Base-by-base conservation (phyloP, 2,329 filamentous ascomycete species). In the Monascus ruber region DNA sequence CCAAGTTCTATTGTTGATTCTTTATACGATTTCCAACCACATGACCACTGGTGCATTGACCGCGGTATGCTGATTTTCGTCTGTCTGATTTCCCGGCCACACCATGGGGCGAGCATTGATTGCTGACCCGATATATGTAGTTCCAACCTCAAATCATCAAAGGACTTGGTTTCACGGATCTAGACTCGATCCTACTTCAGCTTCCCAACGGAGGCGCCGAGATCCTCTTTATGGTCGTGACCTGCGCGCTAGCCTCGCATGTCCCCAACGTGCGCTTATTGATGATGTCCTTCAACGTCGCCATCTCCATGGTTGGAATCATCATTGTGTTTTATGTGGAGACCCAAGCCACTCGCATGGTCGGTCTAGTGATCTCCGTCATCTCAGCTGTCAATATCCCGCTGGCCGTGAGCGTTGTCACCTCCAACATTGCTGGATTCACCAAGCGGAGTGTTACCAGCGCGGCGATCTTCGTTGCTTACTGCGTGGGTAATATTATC, bases 391-490 rank as follows among this genome's bases (percentile, higher is more conserved):
- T 50, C 6, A 47, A 58, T 29, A 59, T 62, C 33, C 45, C 63
- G 10, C 36, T 64, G 24, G 31, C 31, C 25, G 52, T 62, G 7
- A 54, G 57, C 1, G 58, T 60, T 48, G 60, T 66, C 31, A 53
- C 63, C 2, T 57, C 50, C 6, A 71, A 70, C 42, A 54, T 67
- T 6, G 64, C 59, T 4, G 66, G 66, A 2, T 66, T 68, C 39
- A 66, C 65, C 5, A 70, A 70, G 50, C 66, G 66, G 42, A 62
- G 63, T 11, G 66, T 64, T 0, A 56, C 61, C 4, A 66, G 59
- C 11, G 66, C 66, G 0, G 35, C 70, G 26, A 53, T 64, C 4
- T 59, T 68, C 24, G 52, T 65, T 27, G 54, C 54, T 6, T 65
- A 63, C 42, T 58, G 57, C 36, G 46, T 60, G 10, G 62, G 61